Evolutionary conservation across 306 rosid species (phyloP), one percentile per base, ranked within the genome.

Genomic region (Dalbergia cochinchinensis): DNA sequence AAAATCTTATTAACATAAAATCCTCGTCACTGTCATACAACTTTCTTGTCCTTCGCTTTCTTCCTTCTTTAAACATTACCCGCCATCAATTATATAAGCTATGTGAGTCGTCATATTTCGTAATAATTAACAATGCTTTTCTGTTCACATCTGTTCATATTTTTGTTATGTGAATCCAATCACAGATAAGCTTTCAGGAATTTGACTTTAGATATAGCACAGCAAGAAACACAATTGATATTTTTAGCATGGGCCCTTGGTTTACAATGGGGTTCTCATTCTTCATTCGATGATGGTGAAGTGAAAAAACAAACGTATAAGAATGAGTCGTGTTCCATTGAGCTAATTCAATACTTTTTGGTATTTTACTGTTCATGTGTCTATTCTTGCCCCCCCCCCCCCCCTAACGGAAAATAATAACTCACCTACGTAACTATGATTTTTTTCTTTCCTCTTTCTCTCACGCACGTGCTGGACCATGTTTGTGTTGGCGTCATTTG

Each of bases 101-200:
- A 47, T 11, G 15, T 47, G 53, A 11, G 15, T 47, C 53, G 5
- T 42, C 48, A 42, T 42, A 42, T 7, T 42, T 42, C 48, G 11
- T 9, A 42, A 42, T 42, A 42, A 42, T 7, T 42, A 42, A 42
- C 31, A 42, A 6, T 42, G 48, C 48, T 8, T 0, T 42, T 42
- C 9, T 42, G 41, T 37, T 4, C 7, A 4, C 41, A 37, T 5
- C 5, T 37, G 5, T 37, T 37, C 41, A 4, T 7, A 6, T 26
- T 26, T 26, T 26, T 26, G 48, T 42, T 42, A 42, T 42, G 55
- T 50, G 55, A 83, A 80, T 4, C 90, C 89, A 83, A 83, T 87
- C 34, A 79, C 64, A 71, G 91, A 42, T 35, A 86, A 78, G 75
- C 67, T 80, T 9, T 82, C 74, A 51, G 82, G 80, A 61, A 82